phyloP scores from a whole-genome alignment of 2,329 filamentous ascomycete species.

The Penicillium sp. region DNA sequence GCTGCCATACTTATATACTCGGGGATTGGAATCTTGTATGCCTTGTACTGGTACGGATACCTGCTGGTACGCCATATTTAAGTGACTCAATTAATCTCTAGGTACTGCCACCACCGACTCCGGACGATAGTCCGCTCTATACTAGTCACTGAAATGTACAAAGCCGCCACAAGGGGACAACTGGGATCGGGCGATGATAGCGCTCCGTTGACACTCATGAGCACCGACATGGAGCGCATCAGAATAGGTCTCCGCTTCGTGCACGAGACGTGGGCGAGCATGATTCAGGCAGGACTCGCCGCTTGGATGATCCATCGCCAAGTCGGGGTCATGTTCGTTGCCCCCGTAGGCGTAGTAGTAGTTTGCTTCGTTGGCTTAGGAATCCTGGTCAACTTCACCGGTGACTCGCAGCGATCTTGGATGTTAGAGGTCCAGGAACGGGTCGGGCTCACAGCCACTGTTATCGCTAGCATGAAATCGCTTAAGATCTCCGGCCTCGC shows the following conservation, averaged over 20 bases:
- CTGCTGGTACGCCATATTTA: neutral
- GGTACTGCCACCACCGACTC: neutral
- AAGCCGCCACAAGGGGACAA: neutral
- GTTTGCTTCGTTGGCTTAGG: neutral
- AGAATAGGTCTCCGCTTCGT: neutral
- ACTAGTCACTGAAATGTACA: neutral
- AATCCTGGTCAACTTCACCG: neutral
- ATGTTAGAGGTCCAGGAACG: neutral
- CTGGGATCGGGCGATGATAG: neutral
- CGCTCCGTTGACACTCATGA: neutral
- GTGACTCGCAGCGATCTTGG: neutral
- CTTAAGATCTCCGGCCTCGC: neutral
- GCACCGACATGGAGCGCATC: constrained; percentile 1
- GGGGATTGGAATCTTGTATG: neutral
- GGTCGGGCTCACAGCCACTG: neutral
- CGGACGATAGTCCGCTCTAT: neutral
- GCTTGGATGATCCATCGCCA: neutral
- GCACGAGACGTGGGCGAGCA: neutral
- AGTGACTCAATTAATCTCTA: neutral
- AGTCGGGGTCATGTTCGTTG: neutral
- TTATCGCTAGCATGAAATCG: neutral
- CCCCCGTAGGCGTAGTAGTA: neutral
- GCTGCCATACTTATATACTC: neutral
- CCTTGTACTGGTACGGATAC: neutral
- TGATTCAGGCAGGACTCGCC: neutral